Conservation (phyloP, 2,329 filamentous ascomycete genomes). For the Juglanconis sp. region DNA sequence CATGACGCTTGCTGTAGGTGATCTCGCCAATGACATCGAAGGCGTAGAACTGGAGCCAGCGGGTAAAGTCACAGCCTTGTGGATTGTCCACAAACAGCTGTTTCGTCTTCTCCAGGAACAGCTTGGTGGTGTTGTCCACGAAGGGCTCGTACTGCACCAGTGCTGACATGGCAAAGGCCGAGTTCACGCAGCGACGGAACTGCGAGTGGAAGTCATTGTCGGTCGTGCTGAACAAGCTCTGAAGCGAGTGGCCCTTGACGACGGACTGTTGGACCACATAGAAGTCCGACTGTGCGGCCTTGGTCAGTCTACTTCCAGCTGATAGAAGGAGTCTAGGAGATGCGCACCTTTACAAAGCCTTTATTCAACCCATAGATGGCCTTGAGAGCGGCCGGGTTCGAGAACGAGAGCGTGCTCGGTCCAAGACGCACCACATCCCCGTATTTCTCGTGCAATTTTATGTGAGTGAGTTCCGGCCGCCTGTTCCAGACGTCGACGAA, state of each 20-base stretch:
- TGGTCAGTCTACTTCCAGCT: conserved; percentile 38
- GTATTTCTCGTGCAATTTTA: conserved; percentile 45
- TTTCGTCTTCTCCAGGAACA: conserved; percentile 65
- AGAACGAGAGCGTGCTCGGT: conserved; percentile 37
- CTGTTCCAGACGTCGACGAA: conserved; percentile 65
- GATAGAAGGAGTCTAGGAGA: conserved; percentile 48
- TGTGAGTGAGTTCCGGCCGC: conserved; percentile 65
- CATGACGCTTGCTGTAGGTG: conserved; percentile 72
- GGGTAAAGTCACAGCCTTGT: conserved; percentile 59
- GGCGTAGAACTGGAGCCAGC: conserved; percentile 77
- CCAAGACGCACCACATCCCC: conserved; percentile 37
- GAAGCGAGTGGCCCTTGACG: conserved; percentile 63
- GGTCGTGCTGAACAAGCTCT: conserved; percentile 73
- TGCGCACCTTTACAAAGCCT: conserved; percentile 71
- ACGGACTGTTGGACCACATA: conserved; percentile 76
- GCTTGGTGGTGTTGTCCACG: conserved; percentile 69
- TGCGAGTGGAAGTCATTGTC: conserved; percentile 73
- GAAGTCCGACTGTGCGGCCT: conserved; percentile 62
- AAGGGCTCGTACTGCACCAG: conserved; percentile 77
- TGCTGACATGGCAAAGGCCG: conserved; percentile 73
- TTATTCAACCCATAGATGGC: conserved; percentile 71
- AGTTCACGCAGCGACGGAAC: conserved; percentile 72
- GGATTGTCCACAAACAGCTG: conserved; percentile 47
- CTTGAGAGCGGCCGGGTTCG: conserved; percentile 18
- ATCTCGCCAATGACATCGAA: conserved; percentile 80